Evolutionary conservation across 2,329 filamentous ascomycete species (phyloP), one percentile per base, ranked within the genome.

Genomic region (Lasiodiplodia gonubiensis): DNA sequence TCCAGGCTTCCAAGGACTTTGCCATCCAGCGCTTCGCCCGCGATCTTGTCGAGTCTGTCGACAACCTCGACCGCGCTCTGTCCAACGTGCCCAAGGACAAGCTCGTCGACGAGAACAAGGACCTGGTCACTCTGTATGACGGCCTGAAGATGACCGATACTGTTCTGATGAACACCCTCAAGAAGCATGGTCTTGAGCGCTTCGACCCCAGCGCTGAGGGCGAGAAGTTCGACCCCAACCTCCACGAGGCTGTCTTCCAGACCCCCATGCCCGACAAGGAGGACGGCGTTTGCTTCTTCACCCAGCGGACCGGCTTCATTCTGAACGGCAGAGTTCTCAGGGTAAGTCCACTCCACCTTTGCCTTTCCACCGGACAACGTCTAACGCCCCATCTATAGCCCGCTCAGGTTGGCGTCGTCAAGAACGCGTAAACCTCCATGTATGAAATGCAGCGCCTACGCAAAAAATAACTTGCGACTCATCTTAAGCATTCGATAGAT

Each of bases 171-270:
- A 85, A 85, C 77, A 97, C 94, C 21, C 86, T 99, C 71, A 89
- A 92, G 84, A 97, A 96, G 86, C 95, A 99, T 80, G 95, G 95
- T 67, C 85, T 99, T 70, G 92, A 97, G 85, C 86, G 94, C 72
- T 92, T 97, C 78, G 89, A 94, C 78, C 94, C 95, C 21, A 81
- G 79, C 67, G 83, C 83, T 42, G 83, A 88, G 71, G 86, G 89
- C 73, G 90, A 95, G 79, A 93, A 92, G 81, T 99, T 99, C 85
- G 91, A 99, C 83, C 94, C 95, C 72, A 97, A 97, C 81, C 86
- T 92, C 81, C 95, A 98, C 80, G 95, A 99, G 85, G 95, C 95
- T 46, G 95, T 92, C 25, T 98, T 98, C 83, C 94, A 96, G 90
- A 89, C 92, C 11, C 92, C 93, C 52, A 88, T 93, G 83, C 86